These are phyloP conservation scores for Gynostemma pentaphyllum DNA, from an alignment of 306 rosid genomes.

Conservation along the genomic window DNA sequence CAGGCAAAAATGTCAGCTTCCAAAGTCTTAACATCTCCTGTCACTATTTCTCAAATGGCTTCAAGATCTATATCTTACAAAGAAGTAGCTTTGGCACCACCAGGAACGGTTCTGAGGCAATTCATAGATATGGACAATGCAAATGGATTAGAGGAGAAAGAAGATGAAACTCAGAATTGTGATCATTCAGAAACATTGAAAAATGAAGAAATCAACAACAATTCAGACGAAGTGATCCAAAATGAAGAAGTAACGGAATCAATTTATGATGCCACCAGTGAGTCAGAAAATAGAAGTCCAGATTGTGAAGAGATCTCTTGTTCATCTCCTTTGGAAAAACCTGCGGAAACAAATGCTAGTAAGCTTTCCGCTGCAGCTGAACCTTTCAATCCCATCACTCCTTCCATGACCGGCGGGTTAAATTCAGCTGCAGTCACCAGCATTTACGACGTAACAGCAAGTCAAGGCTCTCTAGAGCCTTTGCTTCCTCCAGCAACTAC, in stretches of 20 bases:
- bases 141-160: constrained; percentile 24
- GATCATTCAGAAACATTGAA: constrained; percentile 17
- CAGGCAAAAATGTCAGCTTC: constrained; percentile 29
- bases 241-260: constrained; percentile 26
- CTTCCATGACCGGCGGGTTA: constrained; percentile 28
- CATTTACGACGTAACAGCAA: constrained; percentile 45
- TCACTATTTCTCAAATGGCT: constrained; percentile 47
- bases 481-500: constrained; percentile 57
- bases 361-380: constrained; percentile 94
- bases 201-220: constrained; percentile 29
- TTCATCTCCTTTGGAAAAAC: constrained; percentile 31
- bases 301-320: constrained; percentile 38
- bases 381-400: constrained; percentile 71
- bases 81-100: constrained; percentile 93
- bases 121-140: constrained; percentile 40
- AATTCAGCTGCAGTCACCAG: constrained; percentile 39
- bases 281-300: constrained; percentile 25
- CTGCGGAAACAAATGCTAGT: constrained; percentile 54
- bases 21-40: constrained; percentile 33
- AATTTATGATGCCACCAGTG: constrained; percentile 19
- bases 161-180: constrained; percentile 28
- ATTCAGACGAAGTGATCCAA: constrained; percentile 24
- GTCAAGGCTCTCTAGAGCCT: constrained; percentile 62
- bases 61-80: constrained; percentile 84
- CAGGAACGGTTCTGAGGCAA: constrained; percentile 73